A percentile compares a stretch with the other conserved stretches of the same genome.
Evolutionary conservation across 192 early-diverging fungal species (phyloP).

Genomic region (Helicostylum pulchrum): DNA sequence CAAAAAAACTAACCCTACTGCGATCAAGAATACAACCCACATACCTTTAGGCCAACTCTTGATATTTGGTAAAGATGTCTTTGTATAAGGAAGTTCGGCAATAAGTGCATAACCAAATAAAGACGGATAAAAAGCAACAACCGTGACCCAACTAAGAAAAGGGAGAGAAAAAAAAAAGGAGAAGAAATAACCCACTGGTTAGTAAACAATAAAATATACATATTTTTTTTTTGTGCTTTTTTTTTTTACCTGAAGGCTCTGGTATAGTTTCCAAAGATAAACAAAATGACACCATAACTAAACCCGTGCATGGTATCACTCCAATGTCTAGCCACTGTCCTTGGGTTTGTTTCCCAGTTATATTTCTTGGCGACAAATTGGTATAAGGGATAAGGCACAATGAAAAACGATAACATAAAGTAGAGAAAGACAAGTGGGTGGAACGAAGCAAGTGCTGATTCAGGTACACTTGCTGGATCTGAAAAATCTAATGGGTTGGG

Average conservation of each 20-base stretch:
- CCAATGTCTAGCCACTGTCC: slow-evolving; percentile 62
- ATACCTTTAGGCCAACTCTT: slow-evolving; percentile 62
- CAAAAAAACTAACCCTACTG: slow-evolving; percentile 33
- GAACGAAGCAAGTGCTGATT: slow-evolving; percentile 38
- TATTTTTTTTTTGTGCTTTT: not conserved
- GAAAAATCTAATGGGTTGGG: not conserved
- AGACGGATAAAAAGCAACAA: slow-evolving; percentile 42
- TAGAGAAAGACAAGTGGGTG: slow-evolving; percentile 52
- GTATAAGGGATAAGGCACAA: slow-evolving; percentile 55
- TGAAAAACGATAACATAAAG: slow-evolving; percentile 51
- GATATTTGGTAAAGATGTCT: slow-evolving; percentile 61
- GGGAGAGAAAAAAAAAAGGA: too few species aligned
- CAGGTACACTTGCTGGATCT: not conserved
- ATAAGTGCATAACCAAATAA: slow-evolving; percentile 55
- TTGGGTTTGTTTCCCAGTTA: slow-evolving; percentile 65
- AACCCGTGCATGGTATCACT: slow-evolving; percentile 59
- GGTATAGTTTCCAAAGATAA: slow-evolving; percentile 73
- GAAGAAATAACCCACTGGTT: too few species aligned
- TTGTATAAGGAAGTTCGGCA: slow-evolving; percentile 66
- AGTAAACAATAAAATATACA: too few species aligned
- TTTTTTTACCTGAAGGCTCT: slow-evolving; percentile 42
- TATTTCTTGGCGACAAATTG: slow-evolving; percentile 56
- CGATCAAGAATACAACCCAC: slow-evolving; percentile 62
- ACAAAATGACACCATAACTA: slow-evolving; percentile 63
- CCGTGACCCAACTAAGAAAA: slow-evolving; percentile 33